Conservation (phyloP, 2,329 filamentous ascomycete species). For the Didymella segeticola region DNA sequence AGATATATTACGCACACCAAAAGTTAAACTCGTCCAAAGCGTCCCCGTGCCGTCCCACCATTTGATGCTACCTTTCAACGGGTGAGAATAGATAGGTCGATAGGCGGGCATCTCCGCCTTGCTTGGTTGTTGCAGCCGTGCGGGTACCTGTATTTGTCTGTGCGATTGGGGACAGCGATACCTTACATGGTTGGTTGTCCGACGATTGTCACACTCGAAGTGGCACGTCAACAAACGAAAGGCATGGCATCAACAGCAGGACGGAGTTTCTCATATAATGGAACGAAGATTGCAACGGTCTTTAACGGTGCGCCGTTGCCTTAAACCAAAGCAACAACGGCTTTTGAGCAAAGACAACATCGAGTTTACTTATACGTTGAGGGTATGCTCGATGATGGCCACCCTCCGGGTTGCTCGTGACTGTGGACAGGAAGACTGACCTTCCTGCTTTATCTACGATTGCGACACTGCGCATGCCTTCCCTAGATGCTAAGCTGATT, state of each 20-base stretch:
- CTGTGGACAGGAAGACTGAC: neutral
- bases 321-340: neutral
- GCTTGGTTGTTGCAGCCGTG: neutral
- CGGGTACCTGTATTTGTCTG: neutral
- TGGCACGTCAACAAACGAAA: neutral
- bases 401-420: neutral
- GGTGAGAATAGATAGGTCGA: neutral
- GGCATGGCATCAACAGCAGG: neutral
- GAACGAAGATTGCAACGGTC: neutral
- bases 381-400: neutral
- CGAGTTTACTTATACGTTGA: neutral
- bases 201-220: neutral
- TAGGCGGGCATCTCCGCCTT: neutral
- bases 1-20: too few species aligned
- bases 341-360: neutral
- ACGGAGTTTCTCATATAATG: neutral
- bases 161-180: neutral
- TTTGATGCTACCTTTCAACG: neutral
- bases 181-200: neutral
- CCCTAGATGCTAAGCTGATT: neutral
- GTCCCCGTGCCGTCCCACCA: neutral
- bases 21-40: neutral
- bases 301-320: conserved; percentile 1
- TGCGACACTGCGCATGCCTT: neutral
- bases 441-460: neutral